A percentile compares a stretch with the other conserved stretches of the same genome.
Conservation (phyloP, 306 rosid genomes). For the Lathyrus aphaca region DNA sequence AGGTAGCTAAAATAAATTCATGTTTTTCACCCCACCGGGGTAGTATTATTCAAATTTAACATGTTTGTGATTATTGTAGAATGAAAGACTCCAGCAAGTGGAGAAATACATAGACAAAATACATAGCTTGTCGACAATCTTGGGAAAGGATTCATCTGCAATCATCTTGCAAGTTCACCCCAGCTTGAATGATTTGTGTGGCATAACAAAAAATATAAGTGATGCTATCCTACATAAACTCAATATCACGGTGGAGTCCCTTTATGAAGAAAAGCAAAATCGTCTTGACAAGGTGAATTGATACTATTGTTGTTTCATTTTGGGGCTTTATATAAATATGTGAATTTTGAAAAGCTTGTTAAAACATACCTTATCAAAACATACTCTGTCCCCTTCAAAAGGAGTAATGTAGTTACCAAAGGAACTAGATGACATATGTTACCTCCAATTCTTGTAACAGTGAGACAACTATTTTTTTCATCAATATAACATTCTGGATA, state of each 20-base stretch:
- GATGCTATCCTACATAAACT: conserved; percentile 73
- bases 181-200: conserved; percentile 75
- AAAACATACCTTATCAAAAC: neutral
- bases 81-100: conserved; percentile 77
- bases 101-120: conserved; percentile 64
- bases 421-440: neutral
- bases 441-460: neutral
- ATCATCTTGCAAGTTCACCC: conserved; percentile 83
- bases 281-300: conserved; percentile 78
- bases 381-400: neutral
- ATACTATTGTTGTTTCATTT: neutral
- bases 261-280: conserved; percentile 78
- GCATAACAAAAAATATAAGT: conserved; percentile 74
- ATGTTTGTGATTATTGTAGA: conserved; percentile 52
- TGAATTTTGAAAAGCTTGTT: conserved; percentile 12
- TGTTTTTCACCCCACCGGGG: conserved; percentile 16
- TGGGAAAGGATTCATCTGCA: conserved; percentile 81
- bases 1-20: conserved; percentile 57
- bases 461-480: neutral
- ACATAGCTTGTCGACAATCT: conserved; percentile 68
- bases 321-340: neutral
- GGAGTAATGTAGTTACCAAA: conserved; percentile 17
- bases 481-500: neutral
- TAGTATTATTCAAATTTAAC: conserved; percentile 27
- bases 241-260: conserved; percentile 70